phyloP scores from a whole-genome alignment of 2,329 filamentous ascomycete species.

The Parastagonospora avenae region DNA sequence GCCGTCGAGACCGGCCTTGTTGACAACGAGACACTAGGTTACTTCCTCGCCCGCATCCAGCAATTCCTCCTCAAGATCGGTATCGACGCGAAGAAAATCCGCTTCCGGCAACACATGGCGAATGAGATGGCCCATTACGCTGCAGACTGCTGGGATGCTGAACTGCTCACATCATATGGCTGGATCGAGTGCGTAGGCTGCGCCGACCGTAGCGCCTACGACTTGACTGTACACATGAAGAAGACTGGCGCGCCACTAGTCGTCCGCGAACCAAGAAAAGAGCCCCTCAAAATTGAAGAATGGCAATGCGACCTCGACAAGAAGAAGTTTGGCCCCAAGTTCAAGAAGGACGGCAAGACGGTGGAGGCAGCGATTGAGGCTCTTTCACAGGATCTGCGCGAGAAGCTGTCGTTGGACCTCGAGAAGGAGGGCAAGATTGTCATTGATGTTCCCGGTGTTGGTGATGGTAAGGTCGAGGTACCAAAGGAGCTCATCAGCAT shows the following conservation, averaged over 20 bases:
- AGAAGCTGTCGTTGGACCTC: slow-evolving; percentile 77
- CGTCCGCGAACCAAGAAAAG: slow-evolving; percentile 79
- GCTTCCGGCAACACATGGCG: slow-evolving; percentile 96
- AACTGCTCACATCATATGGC: slow-evolving; percentile 87
- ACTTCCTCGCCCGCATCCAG: slow-evolving; percentile 94
- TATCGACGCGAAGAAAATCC: slow-evolving; percentile 83
- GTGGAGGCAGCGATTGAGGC: slow-evolving; percentile 80
- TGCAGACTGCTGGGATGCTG: slow-evolving; percentile 96
- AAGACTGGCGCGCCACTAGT: slow-evolving; percentile 86
- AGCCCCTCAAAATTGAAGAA: slow-evolving; percentile 81
- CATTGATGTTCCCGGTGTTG: slow-evolving; percentile 72
- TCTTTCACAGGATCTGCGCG: slow-evolving; percentile 79
- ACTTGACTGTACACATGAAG: slow-evolving; percentile 89
- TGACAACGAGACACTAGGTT: slow-evolving; percentile 97
- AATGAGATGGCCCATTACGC: slow-evolving; percentile 94
- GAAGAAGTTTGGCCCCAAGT: slow-evolving; percentile 93
- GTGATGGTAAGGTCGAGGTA: slow-evolving; percentile 77
- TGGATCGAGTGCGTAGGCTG: slow-evolving; percentile 99
- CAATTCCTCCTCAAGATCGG: slow-evolving; percentile 89
- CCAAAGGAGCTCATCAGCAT: slow-evolving; percentile 80
- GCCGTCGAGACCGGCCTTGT: slow-evolving; percentile 83
- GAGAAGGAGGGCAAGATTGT: slow-evolving; percentile 74
- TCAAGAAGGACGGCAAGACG: slow-evolving; percentile 87
- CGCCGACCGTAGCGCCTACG: slow-evolving; percentile 93
- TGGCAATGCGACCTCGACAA: slow-evolving; percentile 88